Conservation (phyloP, 306 rosid species). For the Dicorynia guianensis region DNA sequence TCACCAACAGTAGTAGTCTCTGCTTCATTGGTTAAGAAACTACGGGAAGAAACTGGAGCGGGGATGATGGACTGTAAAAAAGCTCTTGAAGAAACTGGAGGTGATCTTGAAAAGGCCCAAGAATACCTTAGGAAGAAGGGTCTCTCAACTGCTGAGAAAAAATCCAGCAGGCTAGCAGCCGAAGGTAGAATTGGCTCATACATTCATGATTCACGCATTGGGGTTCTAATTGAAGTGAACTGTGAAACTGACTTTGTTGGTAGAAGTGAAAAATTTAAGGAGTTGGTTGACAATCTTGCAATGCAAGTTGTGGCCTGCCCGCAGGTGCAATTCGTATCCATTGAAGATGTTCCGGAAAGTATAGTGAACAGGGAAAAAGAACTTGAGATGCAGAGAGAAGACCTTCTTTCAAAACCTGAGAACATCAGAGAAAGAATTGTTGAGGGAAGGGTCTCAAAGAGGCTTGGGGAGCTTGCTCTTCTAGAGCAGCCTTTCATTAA, state of each 20-base stretch:
- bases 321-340: conserved; percentile 56
- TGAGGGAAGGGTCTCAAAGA: conserved; percentile 70
- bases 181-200: conserved; percentile 75
- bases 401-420: conserved; percentile 65
- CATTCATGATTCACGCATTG: conserved; percentile 68
- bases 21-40: conserved; percentile 63
- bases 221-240: conserved; percentile 73
- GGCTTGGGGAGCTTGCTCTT: conserved; percentile 72
- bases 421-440: conserved; percentile 68
- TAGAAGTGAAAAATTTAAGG: conserved; percentile 66
- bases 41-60: conserved; percentile 72
- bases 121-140: conserved; percentile 76
- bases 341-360: conserved; percentile 61
- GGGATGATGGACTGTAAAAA: conserved; percentile 85
- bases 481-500: conserved; percentile 72
- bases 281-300: conserved; percentile 65
- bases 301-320: conserved; percentile 76
- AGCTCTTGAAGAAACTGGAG: conserved; percentile 69
- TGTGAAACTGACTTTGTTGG: conserved; percentile 74
- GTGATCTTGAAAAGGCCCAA: conserved; percentile 70
- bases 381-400: conserved; percentile 71
- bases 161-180: conserved; percentile 69
- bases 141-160: conserved; percentile 70
- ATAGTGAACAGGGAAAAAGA: conserved; percentile 53
- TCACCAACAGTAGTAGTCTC: conserved; percentile 55